A percentile compares a stretch with the other conserved stretches of the same genome.
phyloP scores from a whole-genome alignment of 2,329 filamentous ascomycete genomes.

The Penicillium italicum region DNA sequence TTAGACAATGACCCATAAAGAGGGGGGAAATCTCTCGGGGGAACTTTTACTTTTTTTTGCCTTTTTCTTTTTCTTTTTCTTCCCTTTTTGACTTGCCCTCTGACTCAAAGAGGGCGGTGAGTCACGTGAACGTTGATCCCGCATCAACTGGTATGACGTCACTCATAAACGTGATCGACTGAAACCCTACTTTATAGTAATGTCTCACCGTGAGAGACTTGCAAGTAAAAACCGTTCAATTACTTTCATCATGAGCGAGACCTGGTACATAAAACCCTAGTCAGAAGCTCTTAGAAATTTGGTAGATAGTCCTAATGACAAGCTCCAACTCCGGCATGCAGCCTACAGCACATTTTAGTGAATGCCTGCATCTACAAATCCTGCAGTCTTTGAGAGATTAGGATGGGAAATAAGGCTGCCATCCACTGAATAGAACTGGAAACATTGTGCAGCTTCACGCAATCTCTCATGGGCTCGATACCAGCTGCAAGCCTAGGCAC shows the following conservation, averaged over 20 bases:
- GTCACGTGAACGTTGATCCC: conserved; percentile 7
- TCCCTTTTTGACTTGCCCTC: not conserved
- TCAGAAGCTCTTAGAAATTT: not conserved
- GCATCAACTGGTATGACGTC: not conserved
- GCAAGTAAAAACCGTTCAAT: conserved; percentile 68
- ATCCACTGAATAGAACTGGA: not conserved
- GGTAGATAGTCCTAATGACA: not conserved
- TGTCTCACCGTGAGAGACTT: conserved; percentile 62
- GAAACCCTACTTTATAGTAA: conserved; percentile 62
- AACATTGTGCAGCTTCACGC: not conserved
- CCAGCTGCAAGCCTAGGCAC: not conserved
- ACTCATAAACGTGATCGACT: conserved; percentile 64
- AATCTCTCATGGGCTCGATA: not conserved
- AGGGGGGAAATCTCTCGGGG: conserved; percentile 26
- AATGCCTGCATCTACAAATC: not conserved
- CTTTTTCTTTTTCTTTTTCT: conserved; percentile 13
- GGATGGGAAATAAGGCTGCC: too few species aligned
- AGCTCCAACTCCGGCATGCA: not conserved
- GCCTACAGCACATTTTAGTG: not conserved
- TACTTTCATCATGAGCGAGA: conserved; percentile 76
- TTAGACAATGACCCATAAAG: conserved; percentile 41
- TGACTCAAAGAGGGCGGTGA: conserved; percentile 36
- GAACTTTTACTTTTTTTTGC: conserved; percentile 21
- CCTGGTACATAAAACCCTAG: conserved; percentile 39
- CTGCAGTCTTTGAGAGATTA: not conserved